Conservation (phyloP, 345 rosid species). For the Eucalyptus leucophloia region DNA sequence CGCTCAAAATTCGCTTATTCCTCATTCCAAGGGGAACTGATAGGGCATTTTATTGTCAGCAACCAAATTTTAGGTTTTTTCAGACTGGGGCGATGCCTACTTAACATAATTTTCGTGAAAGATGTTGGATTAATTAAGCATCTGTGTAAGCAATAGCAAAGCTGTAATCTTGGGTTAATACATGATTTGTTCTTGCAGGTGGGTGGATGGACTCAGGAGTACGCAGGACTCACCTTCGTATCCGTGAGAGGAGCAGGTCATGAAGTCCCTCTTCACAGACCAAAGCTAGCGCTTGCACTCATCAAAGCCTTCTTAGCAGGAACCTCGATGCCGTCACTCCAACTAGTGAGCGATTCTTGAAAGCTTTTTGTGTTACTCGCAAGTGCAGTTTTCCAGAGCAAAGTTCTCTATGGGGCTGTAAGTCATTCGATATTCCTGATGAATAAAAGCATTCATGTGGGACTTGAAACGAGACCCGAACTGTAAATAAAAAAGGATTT, state of each 20-base stretch:
- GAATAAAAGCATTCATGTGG: not conserved
- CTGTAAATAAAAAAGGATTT: not conserved
- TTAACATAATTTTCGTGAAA: not conserved
- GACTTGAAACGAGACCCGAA: not conserved
- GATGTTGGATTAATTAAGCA: not conserved
- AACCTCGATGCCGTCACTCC: constrained; percentile 28
- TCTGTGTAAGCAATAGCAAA: not conserved
- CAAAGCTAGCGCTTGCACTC: constrained; percentile 61
- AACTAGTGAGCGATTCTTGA: constrained; percentile 20
- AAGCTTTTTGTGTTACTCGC: not conserved
- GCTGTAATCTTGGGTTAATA: not conserved
- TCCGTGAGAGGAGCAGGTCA: constrained; percentile 88
- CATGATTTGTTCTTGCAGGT: constrained; percentile 32
- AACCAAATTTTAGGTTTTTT: not conserved
- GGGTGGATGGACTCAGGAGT: constrained; percentile 93
- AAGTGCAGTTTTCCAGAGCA: not conserved
- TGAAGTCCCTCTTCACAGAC: constrained; percentile 87
- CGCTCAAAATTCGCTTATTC: not conserved
- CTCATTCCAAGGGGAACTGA: not conserved
- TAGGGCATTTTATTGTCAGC: not conserved
- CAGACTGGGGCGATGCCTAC: not conserved
- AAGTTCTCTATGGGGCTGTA: not conserved
- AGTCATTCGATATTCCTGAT: not conserved
- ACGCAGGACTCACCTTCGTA: constrained; percentile 72
- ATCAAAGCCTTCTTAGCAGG: constrained; percentile 69